Evolutionary conservation across 2,329 filamentous ascomycete genomes (phyloP).

Genomic region (Didymosphaeria variabile): DNA sequence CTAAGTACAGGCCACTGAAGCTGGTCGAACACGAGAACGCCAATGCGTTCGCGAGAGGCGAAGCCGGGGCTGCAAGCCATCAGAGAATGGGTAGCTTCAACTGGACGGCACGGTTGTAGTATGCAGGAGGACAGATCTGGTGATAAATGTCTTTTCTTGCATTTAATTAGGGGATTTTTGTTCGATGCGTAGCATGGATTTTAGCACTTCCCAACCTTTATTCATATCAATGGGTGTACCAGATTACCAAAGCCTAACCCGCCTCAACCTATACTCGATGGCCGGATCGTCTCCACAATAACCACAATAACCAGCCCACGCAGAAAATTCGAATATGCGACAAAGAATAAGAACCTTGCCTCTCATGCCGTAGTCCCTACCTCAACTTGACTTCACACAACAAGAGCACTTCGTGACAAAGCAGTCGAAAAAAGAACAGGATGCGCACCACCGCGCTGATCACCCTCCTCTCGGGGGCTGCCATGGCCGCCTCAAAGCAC

Average conservation of each 20-base stretch:
- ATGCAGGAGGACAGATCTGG: not conserved
- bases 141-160: not conserved
- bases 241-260: not conserved
- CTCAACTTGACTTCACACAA: not conserved
- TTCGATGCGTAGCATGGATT: not conserved
- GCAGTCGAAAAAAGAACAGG: not conserved
- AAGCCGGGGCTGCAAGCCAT: conserved; percentile 56
- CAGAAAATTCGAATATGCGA: not conserved
- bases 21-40: conserved; percentile 63
- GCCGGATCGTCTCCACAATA: not conserved
- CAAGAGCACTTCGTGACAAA: not conserved
- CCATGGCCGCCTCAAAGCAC: not conserved
- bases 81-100: conserved; percentile 29
- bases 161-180: not conserved
- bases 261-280: not conserved
- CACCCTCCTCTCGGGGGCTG: not conserved
- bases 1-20: conserved; percentile 71
- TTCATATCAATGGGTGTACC: not conserved
- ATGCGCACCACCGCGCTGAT: not conserved
- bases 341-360: not conserved
- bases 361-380: not conserved
- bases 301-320: not conserved
- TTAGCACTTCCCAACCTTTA: not conserved
- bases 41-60: conserved; percentile 67
- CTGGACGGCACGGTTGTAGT: conserved; percentile 6